phyloP scores from a whole-genome alignment of 805 yeast species.

The Tetrapisispora iriomotensis region DNA sequence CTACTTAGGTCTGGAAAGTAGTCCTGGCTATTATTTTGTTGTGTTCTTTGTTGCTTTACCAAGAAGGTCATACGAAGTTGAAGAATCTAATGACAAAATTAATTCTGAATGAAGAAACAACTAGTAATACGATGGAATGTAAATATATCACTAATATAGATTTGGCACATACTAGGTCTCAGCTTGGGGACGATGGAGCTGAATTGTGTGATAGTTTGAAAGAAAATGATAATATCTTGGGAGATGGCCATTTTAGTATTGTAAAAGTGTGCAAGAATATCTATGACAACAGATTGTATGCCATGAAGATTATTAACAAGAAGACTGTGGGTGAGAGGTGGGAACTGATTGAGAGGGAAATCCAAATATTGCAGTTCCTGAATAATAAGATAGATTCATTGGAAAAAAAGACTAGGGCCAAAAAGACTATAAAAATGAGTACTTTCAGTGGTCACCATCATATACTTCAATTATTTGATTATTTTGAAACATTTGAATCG shows the following conservation, averaged over 20 bases:
- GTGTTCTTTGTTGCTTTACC: no score
- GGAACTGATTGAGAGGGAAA: slow-evolving; percentile 47
- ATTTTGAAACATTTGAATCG: slow-evolving; percentile 55
- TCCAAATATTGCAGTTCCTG: slow-evolving; percentile 35
- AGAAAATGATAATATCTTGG: slow-evolving; percentile 16
- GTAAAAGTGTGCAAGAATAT: slow-evolving; percentile 42
- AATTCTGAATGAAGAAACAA: not conserved
- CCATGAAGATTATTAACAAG: slow-evolving; percentile 35
- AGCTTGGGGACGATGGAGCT: no score
- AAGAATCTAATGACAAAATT: not conserved
- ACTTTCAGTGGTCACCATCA: slow-evolving; percentile 34
- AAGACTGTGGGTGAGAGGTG: slow-evolving; percentile 21
- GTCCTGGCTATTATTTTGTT: no score
- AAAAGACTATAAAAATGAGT: slow-evolving; percentile 3
- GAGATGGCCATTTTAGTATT: slow-evolving; percentile 41
- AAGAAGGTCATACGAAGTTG: not conserved
- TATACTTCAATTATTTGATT: slow-evolving; percentile 53
- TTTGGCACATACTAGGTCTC: no score
- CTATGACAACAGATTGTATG: slow-evolving; percentile 35
- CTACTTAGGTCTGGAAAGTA: no score
- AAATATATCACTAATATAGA: slow-evolving; percentile 20
- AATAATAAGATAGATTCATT: slow-evolving; percentile 22
- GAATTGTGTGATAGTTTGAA: no score
- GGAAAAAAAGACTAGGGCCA: slow-evolving; percentile 25
- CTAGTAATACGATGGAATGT: slow-evolving; percentile 14